phyloP scores from a whole-genome alignment of 1,139 yeast genomes.

The Taphrina flavorubra region DNA sequence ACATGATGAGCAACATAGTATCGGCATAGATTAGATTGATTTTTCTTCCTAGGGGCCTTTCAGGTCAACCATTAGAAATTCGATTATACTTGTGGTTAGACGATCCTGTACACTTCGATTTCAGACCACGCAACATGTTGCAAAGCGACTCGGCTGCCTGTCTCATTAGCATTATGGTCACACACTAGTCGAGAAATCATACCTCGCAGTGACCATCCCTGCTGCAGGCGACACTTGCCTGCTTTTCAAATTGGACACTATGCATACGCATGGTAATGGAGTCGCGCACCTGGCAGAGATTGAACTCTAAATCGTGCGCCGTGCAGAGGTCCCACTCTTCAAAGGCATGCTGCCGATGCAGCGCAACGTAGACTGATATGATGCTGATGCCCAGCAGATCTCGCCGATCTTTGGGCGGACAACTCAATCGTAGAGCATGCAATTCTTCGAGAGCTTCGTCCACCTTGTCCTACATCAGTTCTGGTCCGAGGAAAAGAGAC shows the following conservation, averaged over 20 bases:
- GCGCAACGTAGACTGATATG: constrained; percentile 26
- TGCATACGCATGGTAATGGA: constrained; percentile 2
- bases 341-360: constrained; percentile 14
- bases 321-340: constrained; percentile 13
- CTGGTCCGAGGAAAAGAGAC: neutral
- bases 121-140: neutral
- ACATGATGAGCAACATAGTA: too few species aligned
- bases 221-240: constrained; percentile 9
- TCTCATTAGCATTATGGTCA: neutral
- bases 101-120: neutral
- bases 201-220: constrained; percentile 16
- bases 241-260: constrained; percentile 20
- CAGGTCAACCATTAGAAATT: neutral
- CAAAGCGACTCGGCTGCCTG: neutral
- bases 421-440: constrained; percentile 16
- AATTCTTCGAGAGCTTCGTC: constrained; percentile 33
- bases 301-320: constrained; percentile 18
- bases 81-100: neutral
- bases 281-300: constrained; percentile 14
- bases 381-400: constrained; percentile 27
- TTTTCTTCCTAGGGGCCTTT: too few species aligned
- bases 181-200: neutral
- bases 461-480: constrained; percentile 6
- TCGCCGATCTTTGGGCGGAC: constrained; percentile 29
- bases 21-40: too few species aligned